Evolutionary conservation across 2,329 filamentous ascomycete genomes (phyloP), one percentile per base, ranked within the genome.

Genomic region (Venturia pyrina): DNA sequence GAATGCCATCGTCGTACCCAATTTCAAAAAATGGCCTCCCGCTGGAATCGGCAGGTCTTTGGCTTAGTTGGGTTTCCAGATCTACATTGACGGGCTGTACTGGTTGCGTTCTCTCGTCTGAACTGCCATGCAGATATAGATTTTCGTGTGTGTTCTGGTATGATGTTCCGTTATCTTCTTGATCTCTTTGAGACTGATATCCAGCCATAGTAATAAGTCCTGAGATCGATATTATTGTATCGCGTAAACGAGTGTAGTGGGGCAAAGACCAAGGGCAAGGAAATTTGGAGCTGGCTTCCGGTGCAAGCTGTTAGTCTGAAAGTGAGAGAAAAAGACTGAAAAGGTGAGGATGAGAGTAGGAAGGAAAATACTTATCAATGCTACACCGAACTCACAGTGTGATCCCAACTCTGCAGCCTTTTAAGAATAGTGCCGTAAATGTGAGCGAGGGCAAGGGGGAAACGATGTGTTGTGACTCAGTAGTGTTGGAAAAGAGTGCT

Each of bases 311-410:
- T 59, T 59, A 59, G 53, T 37, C 32, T n/a, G 32, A 8, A 34
- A n/a, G 53, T 34, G 32, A 19, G 53, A 59, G 28, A 34, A 37
- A n/a, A n/a, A 59, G 53, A 37, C 6, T n/a, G 53, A 3, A n/a
- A n/a, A 34, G 8, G 15, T 34, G 8, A 59, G 32, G 24, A 59
- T 10, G 28, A 59, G 19, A 37, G 24, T 15, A 37, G 37, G 19
- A 59, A 59, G 53, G 53, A 15, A 8, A 59, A 37, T 59, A 59
- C 53, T 59, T 59, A 59, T 59, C 53, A 37, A 37, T 59, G 53
- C 53, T 37, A 37, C 53, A 37, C 53, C 37, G 32, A 13, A 37
- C 15, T 32, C 32, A 59, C 53, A 59, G 53, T 59, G 53, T 59
- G 53, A 34, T 59, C 15, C 19, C 7, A 59, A 37, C 13, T 4